Base-by-base conservation (phyloP, 495 filamentous ascomycete species). In the Tuber umbilicatum region DNA sequence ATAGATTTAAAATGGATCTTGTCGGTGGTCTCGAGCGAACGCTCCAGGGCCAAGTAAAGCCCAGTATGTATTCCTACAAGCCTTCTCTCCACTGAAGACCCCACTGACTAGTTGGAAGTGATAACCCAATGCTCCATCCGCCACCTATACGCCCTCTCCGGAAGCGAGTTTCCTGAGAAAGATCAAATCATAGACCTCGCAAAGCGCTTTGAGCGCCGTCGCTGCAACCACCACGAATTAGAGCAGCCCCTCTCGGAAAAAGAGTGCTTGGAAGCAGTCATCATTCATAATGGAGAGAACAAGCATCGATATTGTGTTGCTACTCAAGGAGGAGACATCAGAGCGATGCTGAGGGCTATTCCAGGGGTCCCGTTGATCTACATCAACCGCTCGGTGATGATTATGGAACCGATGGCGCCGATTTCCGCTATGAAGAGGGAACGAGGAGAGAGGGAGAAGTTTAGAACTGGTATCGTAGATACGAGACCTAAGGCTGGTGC, bases 291-390 rank as follows among this genome's bases (percentile, higher is more conserved):
- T 74, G 86, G 86, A 35, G 88, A 88, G 79, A 99, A 99, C 82
- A 97, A 94, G 81, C 90, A 97, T 81, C 87, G 94, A 70, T 98
- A 97, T 83, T 90, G 94, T 35, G 90, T 97, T 37, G 94, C 94
- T 10, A 92, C 88, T 37, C 92, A 93, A 81, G 88, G 90, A 73
- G 83, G 86, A 16, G 87, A 87, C 39, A 84, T 91, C 16, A 81
- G 91, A 70, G 84, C 85, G 72, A 79, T 79, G 43, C 85, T 92
- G 79, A 82, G 90, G 68, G 82, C 82, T 3, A 83, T 92, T n/a
- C 88, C 90, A 42, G 94, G 94, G 41, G 89, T 93, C 50, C 93
- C 93, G 38, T 84, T 94, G 41, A 88, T 97, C 71, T 94, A 94
- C 84, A 89, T 96, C 45, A 91, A 91, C 83, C 87, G 93, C 73